These are phyloP conservation scores for Carex arenaria DNA, from an alignment of 202 grass and related monocot genomes.

Conservation along the genomic window DNA sequence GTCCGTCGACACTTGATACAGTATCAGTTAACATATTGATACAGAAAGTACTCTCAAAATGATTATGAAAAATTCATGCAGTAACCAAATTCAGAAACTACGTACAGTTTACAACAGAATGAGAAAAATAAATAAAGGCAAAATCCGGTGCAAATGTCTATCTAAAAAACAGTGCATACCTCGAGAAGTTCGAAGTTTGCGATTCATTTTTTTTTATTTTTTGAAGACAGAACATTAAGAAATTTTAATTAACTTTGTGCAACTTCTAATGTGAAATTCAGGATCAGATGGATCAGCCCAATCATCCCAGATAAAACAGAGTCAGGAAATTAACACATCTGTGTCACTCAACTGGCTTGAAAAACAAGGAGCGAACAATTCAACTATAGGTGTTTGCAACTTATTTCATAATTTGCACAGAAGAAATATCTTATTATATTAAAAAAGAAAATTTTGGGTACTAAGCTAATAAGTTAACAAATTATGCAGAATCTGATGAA, in stretches of 20 bases:
- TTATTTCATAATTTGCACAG: background rate
- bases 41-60: no score
- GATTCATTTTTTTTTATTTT: background rate
- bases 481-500: constrained; percentile 11
- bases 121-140: no score
- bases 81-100: no score
- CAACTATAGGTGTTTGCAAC: constrained; percentile 4
- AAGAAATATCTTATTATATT: background rate
- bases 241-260: background rate
- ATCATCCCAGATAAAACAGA: background rate
- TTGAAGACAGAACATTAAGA: background rate
- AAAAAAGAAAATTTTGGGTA: background rate
- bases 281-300: background rate
- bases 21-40: no score
- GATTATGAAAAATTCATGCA: no score
- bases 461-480: background rate
- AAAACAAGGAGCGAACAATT: background rate
- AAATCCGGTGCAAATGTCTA: no score
- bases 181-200: background rate
- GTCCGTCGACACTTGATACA: no score
- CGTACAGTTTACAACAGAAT: no score
- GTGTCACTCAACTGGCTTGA: background rate
- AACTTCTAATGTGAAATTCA: background rate
- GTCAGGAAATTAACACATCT: background rate
- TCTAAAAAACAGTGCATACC: no score